These are phyloP conservation scores for Plasmodium sp. DNA, from an alignment of 169 alveolate species.

Conservation along the genomic window DNA sequence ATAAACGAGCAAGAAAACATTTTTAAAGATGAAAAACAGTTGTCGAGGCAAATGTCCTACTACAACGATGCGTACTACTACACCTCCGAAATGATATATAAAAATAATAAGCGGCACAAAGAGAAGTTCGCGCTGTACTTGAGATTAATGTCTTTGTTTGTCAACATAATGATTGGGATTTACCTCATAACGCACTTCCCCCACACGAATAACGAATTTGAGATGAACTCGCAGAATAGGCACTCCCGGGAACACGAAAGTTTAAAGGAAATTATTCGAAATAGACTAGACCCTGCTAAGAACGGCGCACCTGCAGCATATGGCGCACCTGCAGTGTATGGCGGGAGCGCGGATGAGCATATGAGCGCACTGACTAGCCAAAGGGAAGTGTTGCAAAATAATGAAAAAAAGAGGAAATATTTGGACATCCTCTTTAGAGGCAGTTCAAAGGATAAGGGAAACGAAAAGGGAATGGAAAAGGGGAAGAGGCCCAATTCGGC, in stretches of 20 bases:
- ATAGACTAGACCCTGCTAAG: constrained; percentile 3
- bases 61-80: constrained; percentile 67
- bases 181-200: constrained; percentile 49
- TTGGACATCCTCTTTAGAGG: constrained; percentile 7
- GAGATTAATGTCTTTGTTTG: constrained; percentile 58
- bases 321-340: not conserved
- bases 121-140: constrained; percentile 51
- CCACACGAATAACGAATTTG: constrained; percentile 38
- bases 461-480: not conserved
- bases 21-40: constrained; percentile 66
- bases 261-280: constrained; percentile 15
- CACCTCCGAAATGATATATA: constrained; percentile 68
- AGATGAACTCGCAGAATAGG: not conserved
- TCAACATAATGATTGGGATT: constrained; percentile 60
- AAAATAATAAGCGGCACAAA: constrained; percentile 37
- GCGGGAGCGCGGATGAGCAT: not conserved
- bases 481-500: not conserved
- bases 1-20: constrained; percentile 43
- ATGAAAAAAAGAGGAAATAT: not conserved
- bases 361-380: not conserved
- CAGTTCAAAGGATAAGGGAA: not conserved
- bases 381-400: constrained; percentile 10
- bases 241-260: constrained; percentile 23
- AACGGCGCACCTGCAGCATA: not conserved
- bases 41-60: constrained; percentile 59